Conservation (phyloP, 805 yeast species). For the Teunomyces kruisii region DNA sequence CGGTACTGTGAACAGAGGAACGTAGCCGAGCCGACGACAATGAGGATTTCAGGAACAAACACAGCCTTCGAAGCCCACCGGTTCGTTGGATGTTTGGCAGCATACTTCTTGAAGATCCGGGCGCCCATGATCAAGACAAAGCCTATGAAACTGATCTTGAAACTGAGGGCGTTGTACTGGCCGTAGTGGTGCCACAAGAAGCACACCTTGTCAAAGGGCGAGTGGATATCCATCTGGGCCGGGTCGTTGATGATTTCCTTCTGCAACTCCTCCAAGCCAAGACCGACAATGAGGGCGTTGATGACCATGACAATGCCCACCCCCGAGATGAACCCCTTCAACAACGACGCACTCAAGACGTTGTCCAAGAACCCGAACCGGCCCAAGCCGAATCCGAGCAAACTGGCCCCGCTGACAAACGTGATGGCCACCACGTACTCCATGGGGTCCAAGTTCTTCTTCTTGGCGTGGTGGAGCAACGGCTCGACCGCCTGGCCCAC, state of each 20-base stretch:
- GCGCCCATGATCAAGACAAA: constrained; percentile 48
- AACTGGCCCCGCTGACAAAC: constrained; percentile 69
- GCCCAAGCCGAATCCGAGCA: constrained; percentile 63
- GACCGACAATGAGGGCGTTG: constrained; percentile 68
- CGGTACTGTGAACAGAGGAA: constrained; percentile 45
- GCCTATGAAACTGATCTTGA: constrained; percentile 55
- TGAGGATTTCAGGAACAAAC: constrained; percentile 81
- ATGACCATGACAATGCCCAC: constrained; percentile 46
- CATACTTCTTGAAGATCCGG: constrained; percentile 38
- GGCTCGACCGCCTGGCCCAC: constrained; percentile 50
- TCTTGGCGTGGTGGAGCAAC: constrained; percentile 33
- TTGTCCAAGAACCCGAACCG: constrained; percentile 38
- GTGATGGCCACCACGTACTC: constrained; percentile 69
- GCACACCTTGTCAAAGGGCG: constrained; percentile 67
- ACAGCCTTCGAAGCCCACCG: constrained; percentile 38
- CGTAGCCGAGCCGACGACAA: constrained; percentile 67
- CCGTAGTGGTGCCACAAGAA: constrained; percentile 53
- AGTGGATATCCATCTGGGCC: constrained; percentile 38
- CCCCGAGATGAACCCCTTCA: constrained; percentile 45
- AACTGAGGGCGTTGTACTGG: constrained; percentile 57
- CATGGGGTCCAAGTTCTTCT: constrained; percentile 31
- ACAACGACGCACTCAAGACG: constrained; percentile 37
- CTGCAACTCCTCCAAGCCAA: constrained; percentile 59
- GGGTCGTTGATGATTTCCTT: constrained; percentile 37
- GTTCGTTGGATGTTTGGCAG: constrained; percentile 14